phyloP scores from a whole-genome alignment of 208 protist species.

The Leishmania mexicana region DNA sequence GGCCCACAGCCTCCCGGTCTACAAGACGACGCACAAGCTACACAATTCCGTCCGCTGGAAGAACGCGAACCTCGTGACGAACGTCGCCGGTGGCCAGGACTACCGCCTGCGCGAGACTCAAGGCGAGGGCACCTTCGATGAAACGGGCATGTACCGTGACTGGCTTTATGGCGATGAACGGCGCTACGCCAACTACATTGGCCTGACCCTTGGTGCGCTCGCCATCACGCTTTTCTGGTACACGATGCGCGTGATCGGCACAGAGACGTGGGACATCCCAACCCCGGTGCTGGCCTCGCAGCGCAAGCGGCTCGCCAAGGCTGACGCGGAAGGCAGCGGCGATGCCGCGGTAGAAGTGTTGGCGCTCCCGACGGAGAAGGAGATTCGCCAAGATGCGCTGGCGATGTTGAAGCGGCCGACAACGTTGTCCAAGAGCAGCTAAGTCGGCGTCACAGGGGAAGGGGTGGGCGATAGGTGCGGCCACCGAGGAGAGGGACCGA shows the following conservation, averaged over 20 bases:
- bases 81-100: slow-evolving; percentile 83
- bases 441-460: not conserved
- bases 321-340: slow-evolving; percentile 10
- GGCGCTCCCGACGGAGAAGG: slow-evolving; percentile 23
- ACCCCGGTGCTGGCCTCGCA: slow-evolving; percentile 79
- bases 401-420: slow-evolving; percentile 80
- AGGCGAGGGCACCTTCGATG: slow-evolving; percentile 81
- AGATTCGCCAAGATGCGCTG: slow-evolving; percentile 57
- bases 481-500: not conserved
- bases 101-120: slow-evolving; percentile 86
- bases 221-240: slow-evolving; percentile 80
- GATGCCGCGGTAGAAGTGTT: slow-evolving; percentile 6
- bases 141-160: slow-evolving; percentile 89
- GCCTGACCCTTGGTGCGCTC: slow-evolving; percentile 48
- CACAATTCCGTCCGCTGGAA: slow-evolving; percentile 87
- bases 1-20: slow-evolving; percentile 84
- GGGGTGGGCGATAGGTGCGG: not conserved
- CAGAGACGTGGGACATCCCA: slow-evolving; percentile 89
- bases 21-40: slow-evolving; percentile 88
- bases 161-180: slow-evolving; percentile 91
- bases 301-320: slow-evolving; percentile 49
- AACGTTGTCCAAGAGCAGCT: slow-evolving; percentile 51
- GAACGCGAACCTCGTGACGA: slow-evolving; percentile 83
- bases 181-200: slow-evolving; percentile 88
- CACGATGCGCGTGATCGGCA: slow-evolving; percentile 79